Percentiles rank a stretch among this genome's conserved stretches.
These are phyloP conservation scores for Zanthoxylum bungeanum DNA, from an alignment of 345 rosid genomes.

Conservation along the genomic window DNA sequence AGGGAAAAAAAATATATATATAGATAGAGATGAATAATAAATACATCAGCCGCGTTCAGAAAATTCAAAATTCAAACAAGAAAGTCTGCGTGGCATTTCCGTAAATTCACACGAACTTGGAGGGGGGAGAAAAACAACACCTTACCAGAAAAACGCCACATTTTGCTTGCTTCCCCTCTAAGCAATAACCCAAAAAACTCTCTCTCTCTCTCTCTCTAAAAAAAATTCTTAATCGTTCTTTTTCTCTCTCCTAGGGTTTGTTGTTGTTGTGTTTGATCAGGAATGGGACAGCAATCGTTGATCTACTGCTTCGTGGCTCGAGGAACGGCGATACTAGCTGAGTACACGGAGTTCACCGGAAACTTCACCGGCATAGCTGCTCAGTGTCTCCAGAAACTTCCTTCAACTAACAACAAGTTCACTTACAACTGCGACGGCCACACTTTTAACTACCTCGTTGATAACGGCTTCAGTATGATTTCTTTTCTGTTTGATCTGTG, in stretches of 20 bases:
- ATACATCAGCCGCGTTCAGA: background rate
- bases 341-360: constrained; percentile 55
- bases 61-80: constrained; percentile 9
- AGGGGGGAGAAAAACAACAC: constrained; percentile 18
- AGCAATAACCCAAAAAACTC: constrained; percentile 21
- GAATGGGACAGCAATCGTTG: constrained; percentile 57
- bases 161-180: constrained; percentile 24
- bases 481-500: constrained; percentile 15
- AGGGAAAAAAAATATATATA: too few relatives aligned
- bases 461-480: constrained; percentile 40
- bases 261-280: background rate
- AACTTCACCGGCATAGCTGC: constrained; percentile 60
- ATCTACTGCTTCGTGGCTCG: constrained; percentile 64
- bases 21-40: too few relatives aligned
- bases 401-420: constrained; percentile 54
- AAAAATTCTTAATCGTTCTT: background rate
- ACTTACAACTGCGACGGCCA: constrained; percentile 68
- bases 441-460: constrained; percentile 63
- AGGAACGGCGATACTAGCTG: constrained; percentile 49
- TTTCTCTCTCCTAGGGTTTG: constrained; percentile 1
- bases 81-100: constrained; percentile 33
- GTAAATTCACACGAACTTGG: constrained; percentile 21
- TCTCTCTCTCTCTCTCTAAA: background rate
- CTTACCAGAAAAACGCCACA: background rate
- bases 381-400: constrained; percentile 66